These are phyloP conservation scores for Penicillium subrubescens DNA, from an alignment of 495 filamentous ascomycete genomes.

Conservation along the genomic window DNA sequence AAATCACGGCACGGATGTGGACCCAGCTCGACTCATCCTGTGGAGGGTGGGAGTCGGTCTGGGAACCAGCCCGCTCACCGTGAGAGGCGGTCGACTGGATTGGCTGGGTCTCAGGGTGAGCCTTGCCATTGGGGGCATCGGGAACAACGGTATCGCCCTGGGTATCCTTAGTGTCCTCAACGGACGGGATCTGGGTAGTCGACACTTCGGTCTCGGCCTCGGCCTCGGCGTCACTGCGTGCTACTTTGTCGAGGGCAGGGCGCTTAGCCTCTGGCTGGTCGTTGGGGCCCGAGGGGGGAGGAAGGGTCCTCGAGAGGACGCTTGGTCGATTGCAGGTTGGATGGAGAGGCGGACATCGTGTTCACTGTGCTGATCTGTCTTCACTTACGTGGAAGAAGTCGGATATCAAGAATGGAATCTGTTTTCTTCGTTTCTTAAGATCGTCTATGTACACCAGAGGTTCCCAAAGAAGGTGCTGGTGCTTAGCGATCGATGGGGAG, in stretches of 20 bases:
- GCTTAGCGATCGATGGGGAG: slow-evolving; percentile 51
- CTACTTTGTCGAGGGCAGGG: slow-evolving; percentile 89
- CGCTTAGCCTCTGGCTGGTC: slow-evolving; percentile 98
- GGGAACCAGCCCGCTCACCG: slow-evolving; percentile 54
- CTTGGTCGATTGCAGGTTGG: slow-evolving; percentile 72
- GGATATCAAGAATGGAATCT: slow-evolving; percentile 47
- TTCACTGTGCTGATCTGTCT: slow-evolving; percentile 32
- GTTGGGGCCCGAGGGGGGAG: slow-evolving; percentile 84
- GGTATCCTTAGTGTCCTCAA: slow-evolving; percentile 48
- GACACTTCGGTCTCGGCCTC: slow-evolving; percentile 56
- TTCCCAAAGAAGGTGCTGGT: slow-evolving; percentile 94
- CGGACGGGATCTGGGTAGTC: slow-evolving; percentile 38
- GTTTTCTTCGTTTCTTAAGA: slow-evolving; percentile 51
- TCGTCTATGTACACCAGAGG: slow-evolving; percentile 86
- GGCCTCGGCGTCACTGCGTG: slow-evolving; percentile 57
- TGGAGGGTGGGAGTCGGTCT: slow-evolving; percentile 51
- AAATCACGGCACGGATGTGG: slow-evolving; percentile 93
- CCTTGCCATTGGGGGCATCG: slow-evolving; percentile 65
- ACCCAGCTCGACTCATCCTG: slow-evolving; percentile 96
- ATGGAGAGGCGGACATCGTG: slow-evolving; percentile 64
- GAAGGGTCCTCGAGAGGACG: slow-evolving; percentile 96
- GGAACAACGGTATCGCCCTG: slow-evolving; percentile 71
- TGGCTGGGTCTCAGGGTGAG: slow-evolving; percentile 54
- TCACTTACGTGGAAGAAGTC: slow-evolving; percentile 47
- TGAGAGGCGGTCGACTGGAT: slow-evolving; percentile 66